A percentile compares a stretch with the other conserved stretches of the same genome.
phyloP scores from a whole-genome alignment of 75 land plant genomes.

The Sequoia sempervirens region DNA sequence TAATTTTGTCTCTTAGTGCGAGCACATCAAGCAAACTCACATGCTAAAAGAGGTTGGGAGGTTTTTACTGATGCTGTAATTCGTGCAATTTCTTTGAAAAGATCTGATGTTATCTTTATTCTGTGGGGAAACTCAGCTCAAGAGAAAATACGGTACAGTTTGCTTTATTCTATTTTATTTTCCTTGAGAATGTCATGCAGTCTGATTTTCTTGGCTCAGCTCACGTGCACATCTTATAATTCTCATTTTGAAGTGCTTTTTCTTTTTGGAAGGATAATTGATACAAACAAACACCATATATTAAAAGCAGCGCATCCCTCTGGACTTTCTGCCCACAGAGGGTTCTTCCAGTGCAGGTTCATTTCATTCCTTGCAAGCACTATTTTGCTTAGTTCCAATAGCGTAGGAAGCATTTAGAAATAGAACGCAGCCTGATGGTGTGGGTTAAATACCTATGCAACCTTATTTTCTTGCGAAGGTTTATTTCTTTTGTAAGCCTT shows the following conservation, averaged over 20 bases:
- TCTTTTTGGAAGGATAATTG: slow-evolving; percentile 51
- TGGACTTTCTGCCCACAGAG: slow-evolving; percentile 92
- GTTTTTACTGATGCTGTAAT: slow-evolving; percentile 94
- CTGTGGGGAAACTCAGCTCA: slow-evolving; percentile 98
- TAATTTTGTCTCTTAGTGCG: slow-evolving; percentile 52
- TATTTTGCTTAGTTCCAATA: not conserved
- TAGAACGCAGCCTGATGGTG: not conserved
- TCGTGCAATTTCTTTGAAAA: slow-evolving; percentile 63
- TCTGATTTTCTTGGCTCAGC: not conserved
- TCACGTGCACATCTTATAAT: not conserved
- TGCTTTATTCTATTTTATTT: not conserved
- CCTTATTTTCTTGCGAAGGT: not conserved
- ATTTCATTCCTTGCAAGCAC: slow-evolving; percentile 6
- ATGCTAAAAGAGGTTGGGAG: slow-evolving; percentile 99
- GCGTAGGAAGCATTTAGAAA: not conserved
- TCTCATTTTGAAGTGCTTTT: not conserved
- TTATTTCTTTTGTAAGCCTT: not conserved
- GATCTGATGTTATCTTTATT: slow-evolving; percentile 82
- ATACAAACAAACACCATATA: slow-evolving; percentile 71
- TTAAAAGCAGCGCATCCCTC: slow-evolving; percentile 97
- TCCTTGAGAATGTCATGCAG: not conserved
- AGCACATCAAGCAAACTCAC: slow-evolving; percentile 87
- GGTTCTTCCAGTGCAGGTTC: slow-evolving; percentile 96
- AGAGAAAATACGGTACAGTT: slow-evolving; percentile 65
- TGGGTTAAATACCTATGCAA: not conserved